Percentiles rank a stretch among this genome's conserved stretches.
phyloP scores from a whole-genome alignment of 1,139 yeast species.

The Candida buenavistaensis region DNA sequence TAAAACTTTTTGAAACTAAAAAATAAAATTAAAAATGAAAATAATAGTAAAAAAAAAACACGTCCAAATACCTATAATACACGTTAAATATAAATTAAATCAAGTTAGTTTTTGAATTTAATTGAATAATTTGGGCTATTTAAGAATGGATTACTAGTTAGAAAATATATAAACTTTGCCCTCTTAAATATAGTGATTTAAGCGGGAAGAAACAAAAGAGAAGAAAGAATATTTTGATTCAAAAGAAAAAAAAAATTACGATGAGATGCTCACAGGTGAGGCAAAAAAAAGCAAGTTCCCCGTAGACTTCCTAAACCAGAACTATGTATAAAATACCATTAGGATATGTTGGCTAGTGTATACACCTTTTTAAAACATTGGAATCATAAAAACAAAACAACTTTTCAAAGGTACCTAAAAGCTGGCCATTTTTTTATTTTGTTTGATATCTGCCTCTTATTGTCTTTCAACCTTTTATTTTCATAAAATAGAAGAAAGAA shows the following conservation, averaged over 20 bases:
- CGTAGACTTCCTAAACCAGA: slow-evolving; percentile 29
- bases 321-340: slow-evolving; percentile 6
- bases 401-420: slow-evolving; percentile 11
- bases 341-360: slow-evolving; percentile 22
- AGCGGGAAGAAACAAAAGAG: slow-evolving; percentile 44
- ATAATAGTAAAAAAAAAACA: slow-evolving; percentile 2
- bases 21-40: neutral
- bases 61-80: slow-evolving; percentile 5
- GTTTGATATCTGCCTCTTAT: slow-evolving; percentile 16
- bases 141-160: slow-evolving; percentile 1
- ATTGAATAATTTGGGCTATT: neutral
- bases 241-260: slow-evolving; percentile 8
- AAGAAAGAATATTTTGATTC: slow-evolving; percentile 4
- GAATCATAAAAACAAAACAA: neutral
- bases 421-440: too few relatives aligned
- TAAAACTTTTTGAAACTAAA: neutral
- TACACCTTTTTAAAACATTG: slow-evolving; percentile 22
- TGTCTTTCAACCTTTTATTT: slow-evolving; percentile 3
- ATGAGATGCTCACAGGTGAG: slow-evolving; percentile 10
- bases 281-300: neutral
- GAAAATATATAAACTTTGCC: slow-evolving; percentile 28
- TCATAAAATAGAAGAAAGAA: slow-evolving; percentile 9
- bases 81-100: slow-evolving; percentile 8
- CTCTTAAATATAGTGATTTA: slow-evolving; percentile 46
- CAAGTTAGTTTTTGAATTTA: neutral